phyloP scores from a whole-genome alignment of 2,329 filamentous ascomycete genomes.

The Pseudogymnoascus sp. region DNA sequence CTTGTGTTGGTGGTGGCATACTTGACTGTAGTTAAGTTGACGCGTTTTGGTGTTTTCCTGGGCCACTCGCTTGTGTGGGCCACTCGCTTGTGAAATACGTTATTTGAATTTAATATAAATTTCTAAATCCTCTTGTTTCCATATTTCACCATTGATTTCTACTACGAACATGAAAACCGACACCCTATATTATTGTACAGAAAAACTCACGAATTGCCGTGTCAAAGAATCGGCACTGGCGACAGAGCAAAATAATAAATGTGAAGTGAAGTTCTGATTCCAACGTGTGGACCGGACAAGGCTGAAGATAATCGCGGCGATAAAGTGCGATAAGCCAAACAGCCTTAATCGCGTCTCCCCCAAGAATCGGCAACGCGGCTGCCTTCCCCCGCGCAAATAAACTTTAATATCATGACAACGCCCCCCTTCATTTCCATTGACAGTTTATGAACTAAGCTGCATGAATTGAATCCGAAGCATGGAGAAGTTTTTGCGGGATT shows the following conservation, averaged over 20 bases:
- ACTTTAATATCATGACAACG: background rate
- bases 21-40: too few species aligned
- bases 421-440: background rate
- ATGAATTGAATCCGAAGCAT: slow-evolving; percentile 39
- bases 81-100: too few species aligned
- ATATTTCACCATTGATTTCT: background rate
- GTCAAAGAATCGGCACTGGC: background rate
- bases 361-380: background rate
- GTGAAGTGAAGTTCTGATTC: background rate
- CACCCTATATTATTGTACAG: background rate
- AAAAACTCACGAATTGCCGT: background rate
- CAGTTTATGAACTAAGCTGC: background rate
- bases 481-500: slow-evolving; percentile 89
- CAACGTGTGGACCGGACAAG: background rate
- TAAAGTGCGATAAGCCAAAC: background rate
- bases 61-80: too few species aligned
- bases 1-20: too few species aligned
- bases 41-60: too few species aligned
- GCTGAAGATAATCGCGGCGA: background rate
- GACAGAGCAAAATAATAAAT: background rate
- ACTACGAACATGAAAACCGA: background rate
- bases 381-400: background rate
- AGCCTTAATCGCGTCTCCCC: background rate
- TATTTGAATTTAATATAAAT: slow-evolving; percentile 4
- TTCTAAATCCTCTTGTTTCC: background rate